Evolutionary conservation across 805 yeast species (phyloP).

Genomic region (Candida railenensis): DNA sequence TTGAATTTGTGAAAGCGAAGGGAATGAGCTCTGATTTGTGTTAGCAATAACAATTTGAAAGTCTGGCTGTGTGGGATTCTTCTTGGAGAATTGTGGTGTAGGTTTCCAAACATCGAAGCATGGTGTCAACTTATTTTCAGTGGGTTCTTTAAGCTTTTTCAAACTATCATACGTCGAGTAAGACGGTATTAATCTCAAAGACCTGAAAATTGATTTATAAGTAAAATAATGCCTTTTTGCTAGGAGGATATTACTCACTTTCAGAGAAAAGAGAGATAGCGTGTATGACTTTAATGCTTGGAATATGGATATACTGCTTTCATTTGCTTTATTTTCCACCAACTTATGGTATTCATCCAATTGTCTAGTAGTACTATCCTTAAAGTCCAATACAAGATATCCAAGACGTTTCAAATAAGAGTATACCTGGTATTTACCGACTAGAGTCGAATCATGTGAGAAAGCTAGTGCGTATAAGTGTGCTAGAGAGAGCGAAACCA

Average conservation of each 20-base stretch:
- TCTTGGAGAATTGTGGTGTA: slow-evolving; percentile 63
- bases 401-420: slow-evolving; percentile 77
- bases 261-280: background rate
- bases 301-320: background rate
- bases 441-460: slow-evolving; percentile 25
- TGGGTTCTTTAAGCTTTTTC: slow-evolving; percentile 1
- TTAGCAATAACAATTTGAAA: slow-evolving; percentile 65
- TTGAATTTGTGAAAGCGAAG: slow-evolving; percentile 44
- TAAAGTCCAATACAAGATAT: slow-evolving; percentile 50
- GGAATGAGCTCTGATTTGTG: slow-evolving; percentile 43
- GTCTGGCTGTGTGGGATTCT: slow-evolving; percentile 69
- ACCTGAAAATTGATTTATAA: slow-evolving; percentile 19
- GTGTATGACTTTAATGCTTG: no score
- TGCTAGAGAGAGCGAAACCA: slow-evolving; percentile 53
- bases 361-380: slow-evolving; percentile 19
- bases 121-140: slow-evolving; percentile 23
- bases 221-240: slow-evolving; percentile 23
- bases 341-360: slow-evolving; percentile 6
- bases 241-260: background rate
- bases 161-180: slow-evolving; percentile 13
- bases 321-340: background rate
- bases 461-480: slow-evolving; percentile 59
- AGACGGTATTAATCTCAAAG: slow-evolving; percentile 20
- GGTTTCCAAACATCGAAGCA: slow-evolving; percentile 86
- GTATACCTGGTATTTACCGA: slow-evolving; percentile 65